These are phyloP conservation scores for Penstemon eatonii DNA, from an alignment of 257 asterid species.

Conservation along the genomic window DNA sequence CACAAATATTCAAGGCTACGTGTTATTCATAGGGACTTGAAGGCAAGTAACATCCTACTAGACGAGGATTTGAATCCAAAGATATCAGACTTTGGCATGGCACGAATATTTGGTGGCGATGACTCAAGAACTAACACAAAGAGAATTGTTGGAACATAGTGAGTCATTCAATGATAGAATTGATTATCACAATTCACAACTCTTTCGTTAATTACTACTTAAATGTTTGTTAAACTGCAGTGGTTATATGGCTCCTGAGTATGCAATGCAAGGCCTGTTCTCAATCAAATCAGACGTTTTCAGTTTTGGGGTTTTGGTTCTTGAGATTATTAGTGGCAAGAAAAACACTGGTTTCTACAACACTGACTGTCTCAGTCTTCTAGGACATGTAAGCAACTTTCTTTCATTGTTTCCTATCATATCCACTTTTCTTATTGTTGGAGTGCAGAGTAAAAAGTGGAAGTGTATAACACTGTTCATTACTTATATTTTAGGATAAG, in stretches of 20 bases:
- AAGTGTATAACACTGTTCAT: too few relatives aligned
- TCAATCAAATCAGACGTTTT: conserved; percentile 50
- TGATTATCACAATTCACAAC: background rate
- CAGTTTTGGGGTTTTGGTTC: conserved; percentile 47
- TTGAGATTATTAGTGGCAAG: conserved; percentile 53
- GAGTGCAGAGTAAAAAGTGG: too few relatives aligned
- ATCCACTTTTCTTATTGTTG: conserved; percentile 4
- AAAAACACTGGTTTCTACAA: too few relatives aligned
- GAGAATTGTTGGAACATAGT: too few relatives aligned
- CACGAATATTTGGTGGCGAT: conserved; percentile 41
- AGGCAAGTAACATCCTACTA: conserved; percentile 42
- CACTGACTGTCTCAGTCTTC: conserved; percentile 38
- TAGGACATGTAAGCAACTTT: conserved; percentile 38
- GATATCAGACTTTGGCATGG: conserved; percentile 58
- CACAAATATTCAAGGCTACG: too few relatives aligned
- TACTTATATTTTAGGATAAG: too few relatives aligned
- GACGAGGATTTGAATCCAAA: conserved; percentile 48
- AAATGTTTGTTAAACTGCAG: conserved; percentile 21
- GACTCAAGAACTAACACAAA: too few relatives aligned
- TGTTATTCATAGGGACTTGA: conserved; percentile 50
- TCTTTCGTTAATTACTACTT: background rate
- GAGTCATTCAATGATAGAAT: background rate
- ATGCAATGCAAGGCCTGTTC: conserved; percentile 44
- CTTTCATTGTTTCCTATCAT: background rate
- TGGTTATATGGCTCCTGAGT: conserved; percentile 58